Percentiles rank a stretch among this genome's conserved stretches.
Conservation (phyloP, 2,329 filamentous ascomycete species). For the Ramularia endophylla region DNA sequence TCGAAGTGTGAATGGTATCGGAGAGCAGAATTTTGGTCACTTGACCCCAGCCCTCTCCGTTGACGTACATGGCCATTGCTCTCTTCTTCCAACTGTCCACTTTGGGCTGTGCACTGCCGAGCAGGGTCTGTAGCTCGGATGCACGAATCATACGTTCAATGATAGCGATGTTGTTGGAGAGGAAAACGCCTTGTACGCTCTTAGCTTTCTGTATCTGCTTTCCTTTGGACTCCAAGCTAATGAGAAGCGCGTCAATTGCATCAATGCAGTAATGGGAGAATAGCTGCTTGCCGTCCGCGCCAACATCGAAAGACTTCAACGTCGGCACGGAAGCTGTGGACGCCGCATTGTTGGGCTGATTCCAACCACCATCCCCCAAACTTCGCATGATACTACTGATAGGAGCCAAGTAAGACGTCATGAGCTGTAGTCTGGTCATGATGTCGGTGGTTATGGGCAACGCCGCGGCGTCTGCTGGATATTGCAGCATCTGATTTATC, state of each 20-base stretch:
- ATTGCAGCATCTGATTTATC: slow-evolving; percentile 56
- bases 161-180: slow-evolving; percentile 80
- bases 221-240: slow-evolving; percentile 68
- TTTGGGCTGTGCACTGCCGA: slow-evolving; percentile 52
- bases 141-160: slow-evolving; percentile 77
- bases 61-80: slow-evolving; percentile 69
- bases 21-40: slow-evolving; percentile 76
- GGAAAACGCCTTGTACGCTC: slow-evolving; percentile 75
- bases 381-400: slow-evolving; percentile 88
- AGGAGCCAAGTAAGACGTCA: slow-evolving; percentile 80
- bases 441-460: slow-evolving; percentile 74
- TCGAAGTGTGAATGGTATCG: slow-evolving; percentile 87
- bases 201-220: slow-evolving; percentile 69
- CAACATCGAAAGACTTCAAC: slow-evolving; percentile 75
- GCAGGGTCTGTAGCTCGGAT: slow-evolving; percentile 69
- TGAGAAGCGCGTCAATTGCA: slow-evolving; percentile 75
- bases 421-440: slow-evolving; percentile 77
- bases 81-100: slow-evolving; percentile 80
- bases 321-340: slow-evolving; percentile 62
- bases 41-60: slow-evolving; percentile 72
- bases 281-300: slow-evolving; percentile 79
- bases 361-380: slow-evolving; percentile 87
- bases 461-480: slow-evolving; percentile 73
- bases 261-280: slow-evolving; percentile 88
- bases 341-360: slow-evolving; percentile 49